Conservation (phyloP, 78 protist genomes). For the Diacronema lutheri region DNA sequence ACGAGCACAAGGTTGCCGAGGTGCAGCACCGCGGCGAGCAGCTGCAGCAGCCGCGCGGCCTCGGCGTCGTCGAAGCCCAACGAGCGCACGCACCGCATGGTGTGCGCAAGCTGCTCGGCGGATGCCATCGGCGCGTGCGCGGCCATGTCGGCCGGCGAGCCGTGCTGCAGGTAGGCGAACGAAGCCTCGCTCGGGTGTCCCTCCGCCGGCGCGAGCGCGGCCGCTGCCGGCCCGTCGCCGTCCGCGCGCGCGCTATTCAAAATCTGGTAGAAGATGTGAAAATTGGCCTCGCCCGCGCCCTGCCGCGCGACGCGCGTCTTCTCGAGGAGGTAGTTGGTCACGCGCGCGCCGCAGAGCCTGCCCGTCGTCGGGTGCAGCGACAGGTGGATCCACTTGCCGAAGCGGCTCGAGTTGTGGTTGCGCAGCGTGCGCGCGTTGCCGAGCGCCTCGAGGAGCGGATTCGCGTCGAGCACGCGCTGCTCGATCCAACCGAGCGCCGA, state of each 20-base stretch:
- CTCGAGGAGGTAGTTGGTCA: constrained; percentile 60
- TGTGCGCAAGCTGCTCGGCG: too few relatives aligned
- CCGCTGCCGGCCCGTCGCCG: too few relatives aligned
- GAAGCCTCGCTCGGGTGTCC: too few relatives aligned
- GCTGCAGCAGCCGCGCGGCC: background rate
- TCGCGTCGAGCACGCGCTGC: constrained; percentile 46
- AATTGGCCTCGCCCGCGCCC: constrained; percentile 29
- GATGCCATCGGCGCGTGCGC: too few relatives aligned
- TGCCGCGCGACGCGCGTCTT: constrained; percentile 84
- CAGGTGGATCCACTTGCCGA: constrained; percentile 53
- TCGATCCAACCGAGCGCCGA: too few relatives aligned
- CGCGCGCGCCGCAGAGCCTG: background rate
- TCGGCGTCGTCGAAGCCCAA: background rate
- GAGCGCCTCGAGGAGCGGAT: constrained; percentile 72
- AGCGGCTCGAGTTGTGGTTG: constrained; percentile 87
- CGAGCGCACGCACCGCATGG: background rate
- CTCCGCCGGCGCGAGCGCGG: too few relatives aligned
- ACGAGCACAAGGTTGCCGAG: background rate
- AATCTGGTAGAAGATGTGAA: constrained; percentile 5
- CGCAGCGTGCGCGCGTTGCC: constrained; percentile 89
- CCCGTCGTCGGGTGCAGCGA: background rate
- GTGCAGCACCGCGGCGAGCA: background rate
- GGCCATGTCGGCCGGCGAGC: too few relatives aligned
- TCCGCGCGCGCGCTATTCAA: too few relatives aligned
- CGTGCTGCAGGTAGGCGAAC: too few relatives aligned